Evolutionary conservation across 78 protist genomes (phyloP).

Genomic region (Tieghemostelium lacteum): DNA sequence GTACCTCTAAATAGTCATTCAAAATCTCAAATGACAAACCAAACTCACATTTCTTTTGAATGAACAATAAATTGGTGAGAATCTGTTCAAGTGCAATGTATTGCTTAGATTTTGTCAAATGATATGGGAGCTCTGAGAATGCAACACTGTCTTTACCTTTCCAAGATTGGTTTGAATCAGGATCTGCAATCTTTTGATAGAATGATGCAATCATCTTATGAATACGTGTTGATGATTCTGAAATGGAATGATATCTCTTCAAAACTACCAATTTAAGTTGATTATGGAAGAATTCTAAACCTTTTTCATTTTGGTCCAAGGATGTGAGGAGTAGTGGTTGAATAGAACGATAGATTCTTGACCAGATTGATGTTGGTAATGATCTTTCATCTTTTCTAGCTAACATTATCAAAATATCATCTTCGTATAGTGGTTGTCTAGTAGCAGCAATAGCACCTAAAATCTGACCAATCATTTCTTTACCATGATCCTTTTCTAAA

Average conservation of each 20-base stretch:
- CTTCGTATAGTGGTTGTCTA: constrained; percentile 53
- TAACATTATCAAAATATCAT: constrained; percentile 13
- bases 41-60: constrained; percentile 39
- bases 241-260: constrained; percentile 33
- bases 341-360: constrained; percentile 34
- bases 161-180: constrained; percentile 4
- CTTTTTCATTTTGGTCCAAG: neutral
- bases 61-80: constrained; percentile 48
- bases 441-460: constrained; percentile 70
- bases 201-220: constrained; percentile 49
- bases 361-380: constrained; percentile 68
- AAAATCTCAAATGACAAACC: constrained; percentile 77
- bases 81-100: constrained; percentile 26
- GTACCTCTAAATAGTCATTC: constrained; percentile 45
- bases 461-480: constrained; percentile 8
- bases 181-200: constrained; percentile 58
- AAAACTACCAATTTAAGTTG: constrained; percentile 63
- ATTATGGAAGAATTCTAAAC: constrained; percentile 74
- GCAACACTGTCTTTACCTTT: constrained; percentile 2
- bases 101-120: constrained; percentile 31
- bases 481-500: constrained; percentile 75
- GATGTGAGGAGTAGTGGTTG: constrained; percentile 7
- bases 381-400: constrained; percentile 37
- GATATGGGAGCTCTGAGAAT: constrained; percentile 63
- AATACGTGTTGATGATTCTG: constrained; percentile 7